These are phyloP conservation scores for Rhodotorula sp. DNA, from an alignment of 1,284 basidiomycete species.

Conservation along the genomic window DNA sequence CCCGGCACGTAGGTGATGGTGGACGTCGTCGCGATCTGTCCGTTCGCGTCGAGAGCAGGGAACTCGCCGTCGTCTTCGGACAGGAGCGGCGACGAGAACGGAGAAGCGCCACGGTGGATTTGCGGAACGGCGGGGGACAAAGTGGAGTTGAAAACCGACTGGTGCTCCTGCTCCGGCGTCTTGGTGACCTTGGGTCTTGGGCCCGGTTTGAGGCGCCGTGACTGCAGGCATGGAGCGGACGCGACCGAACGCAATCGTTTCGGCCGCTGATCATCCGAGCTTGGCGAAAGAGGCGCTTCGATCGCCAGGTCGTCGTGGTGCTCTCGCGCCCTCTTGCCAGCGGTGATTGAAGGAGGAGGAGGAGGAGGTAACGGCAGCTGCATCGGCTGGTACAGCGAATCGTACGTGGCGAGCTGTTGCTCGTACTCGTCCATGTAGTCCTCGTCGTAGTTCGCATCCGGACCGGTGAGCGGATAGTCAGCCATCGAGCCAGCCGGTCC, in stretches of 20 bases:
- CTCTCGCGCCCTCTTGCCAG: conserved; percentile 26
- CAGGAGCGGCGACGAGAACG: conserved; percentile 22
- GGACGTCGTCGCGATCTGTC: conserved; percentile 8
- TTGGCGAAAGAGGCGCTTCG: conserved; percentile 8
- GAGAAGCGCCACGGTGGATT: conserved; percentile 28
- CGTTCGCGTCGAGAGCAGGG: conserved; percentile 17
- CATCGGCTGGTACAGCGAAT: conserved; percentile 32
- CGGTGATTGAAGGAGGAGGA: conserved; percentile 3
- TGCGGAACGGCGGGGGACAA: conserved; percentile 34
- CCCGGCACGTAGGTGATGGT: conserved; percentile 30
- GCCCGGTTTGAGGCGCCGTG: conserved; percentile 34
- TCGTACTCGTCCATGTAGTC: conserved; percentile 29
- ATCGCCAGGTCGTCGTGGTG: conserved; percentile 18
- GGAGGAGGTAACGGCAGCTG: not conserved
- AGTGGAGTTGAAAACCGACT: conserved; percentile 34
- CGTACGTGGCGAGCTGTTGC: conserved; percentile 33
- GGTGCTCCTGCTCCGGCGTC: conserved; percentile 32
- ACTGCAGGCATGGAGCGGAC: conserved; percentile 35
- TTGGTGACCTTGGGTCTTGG: conserved; percentile 36
- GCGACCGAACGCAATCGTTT: conserved; percentile 40
- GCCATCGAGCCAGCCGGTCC: conserved; percentile 8
- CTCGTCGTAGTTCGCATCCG: conserved; percentile 15
- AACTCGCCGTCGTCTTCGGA: conserved; percentile 20
- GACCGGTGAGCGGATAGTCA: conserved; percentile 5
- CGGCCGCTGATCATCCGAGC: not conserved